A percentile compares a stretch with the other conserved stretches of the same genome.
Evolutionary conservation across 306 rosid genomes (phyloP).

Genomic region (Cucumis cinereus): DNA sequence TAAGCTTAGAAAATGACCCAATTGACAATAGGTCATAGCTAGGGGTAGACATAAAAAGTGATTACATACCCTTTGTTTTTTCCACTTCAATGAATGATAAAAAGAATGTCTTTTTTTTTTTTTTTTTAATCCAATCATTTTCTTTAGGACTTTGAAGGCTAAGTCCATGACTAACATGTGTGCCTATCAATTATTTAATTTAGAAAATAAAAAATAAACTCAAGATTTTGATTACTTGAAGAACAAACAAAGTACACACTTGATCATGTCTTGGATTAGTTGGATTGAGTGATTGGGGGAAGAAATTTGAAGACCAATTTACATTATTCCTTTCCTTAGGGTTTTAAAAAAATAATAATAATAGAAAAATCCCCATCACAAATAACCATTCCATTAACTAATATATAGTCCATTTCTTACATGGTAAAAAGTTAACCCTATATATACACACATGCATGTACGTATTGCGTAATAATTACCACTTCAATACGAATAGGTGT

Average conservation of each 20-base stretch:
- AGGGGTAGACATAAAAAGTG: background rate
- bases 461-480: too few relatives aligned
- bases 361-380: too few relatives aligned
- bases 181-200: background rate
- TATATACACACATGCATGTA: background rate
- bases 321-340: background rate
- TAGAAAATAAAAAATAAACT: background rate
- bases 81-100: constrained; percentile 4
- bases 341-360: too few relatives aligned
- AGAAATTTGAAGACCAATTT: background rate
- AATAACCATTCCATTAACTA: background rate
- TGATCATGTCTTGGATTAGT: background rate
- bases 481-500: too few relatives aligned
- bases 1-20: background rate
- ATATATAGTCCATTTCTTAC: background rate
- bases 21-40: background rate
- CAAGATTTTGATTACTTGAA: background rate
- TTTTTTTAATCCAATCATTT: constrained; percentile 1
- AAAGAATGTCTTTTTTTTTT: constrained; percentile 1
- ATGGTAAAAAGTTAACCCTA: background rate
- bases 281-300: background rate
- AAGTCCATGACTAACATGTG: constrained; percentile 1
- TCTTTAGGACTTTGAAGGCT: background rate
- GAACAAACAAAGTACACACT: constrained; percentile 9
- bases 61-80: background rate